Evolutionary conservation across 1,139 yeast genomes (phyloP).

Genomic region (Candida dubliniensis): DNA sequence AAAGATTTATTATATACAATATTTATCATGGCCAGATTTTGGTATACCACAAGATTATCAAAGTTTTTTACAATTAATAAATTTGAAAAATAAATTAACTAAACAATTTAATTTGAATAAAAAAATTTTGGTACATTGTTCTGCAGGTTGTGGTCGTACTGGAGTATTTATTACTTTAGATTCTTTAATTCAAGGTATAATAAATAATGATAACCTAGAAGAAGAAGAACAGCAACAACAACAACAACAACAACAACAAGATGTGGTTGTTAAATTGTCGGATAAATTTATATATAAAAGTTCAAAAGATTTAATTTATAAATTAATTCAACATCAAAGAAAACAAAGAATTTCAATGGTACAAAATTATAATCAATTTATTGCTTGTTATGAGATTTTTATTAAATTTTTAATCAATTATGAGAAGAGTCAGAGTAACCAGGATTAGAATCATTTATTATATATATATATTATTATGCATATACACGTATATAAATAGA

Average conservation of each 20-base stretch:
- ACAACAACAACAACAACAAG: too few species aligned
- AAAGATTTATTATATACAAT: conserved; percentile 62
- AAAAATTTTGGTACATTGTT: conserved; percentile 59
- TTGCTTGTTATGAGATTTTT: conserved; percentile 44
- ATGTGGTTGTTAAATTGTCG: too few species aligned
- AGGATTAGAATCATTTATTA: too few species aligned
- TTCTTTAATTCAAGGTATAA: conserved; percentile 25
- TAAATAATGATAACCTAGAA: not conserved
- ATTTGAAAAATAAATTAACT: conserved; percentile 45
- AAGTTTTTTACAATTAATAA: conserved; percentile 53
- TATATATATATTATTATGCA: not conserved
- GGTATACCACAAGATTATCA: conserved; percentile 61
- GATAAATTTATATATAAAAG: conserved; percentile 8
- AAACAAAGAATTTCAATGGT: conserved; percentile 76
- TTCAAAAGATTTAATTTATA: conserved; percentile 51
- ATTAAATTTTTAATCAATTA: conserved; percentile 25
- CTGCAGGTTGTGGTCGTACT: conserved; percentile 93
- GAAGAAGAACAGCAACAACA: too few species aligned
- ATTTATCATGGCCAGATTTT: conserved; percentile 78
- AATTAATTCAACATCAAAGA: conserved; percentile 47
- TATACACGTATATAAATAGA: too few species aligned
- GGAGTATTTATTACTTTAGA: conserved; percentile 74
- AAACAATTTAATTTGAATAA: conserved; percentile 19
- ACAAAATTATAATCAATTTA: conserved; percentile 46
- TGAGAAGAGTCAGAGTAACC: too few species aligned